Percentiles rank a stretch among this genome's conserved stretches.
Evolutionary conservation across 148 eudicot genomes (phyloP).

Genomic region (Silene conica): DNA sequence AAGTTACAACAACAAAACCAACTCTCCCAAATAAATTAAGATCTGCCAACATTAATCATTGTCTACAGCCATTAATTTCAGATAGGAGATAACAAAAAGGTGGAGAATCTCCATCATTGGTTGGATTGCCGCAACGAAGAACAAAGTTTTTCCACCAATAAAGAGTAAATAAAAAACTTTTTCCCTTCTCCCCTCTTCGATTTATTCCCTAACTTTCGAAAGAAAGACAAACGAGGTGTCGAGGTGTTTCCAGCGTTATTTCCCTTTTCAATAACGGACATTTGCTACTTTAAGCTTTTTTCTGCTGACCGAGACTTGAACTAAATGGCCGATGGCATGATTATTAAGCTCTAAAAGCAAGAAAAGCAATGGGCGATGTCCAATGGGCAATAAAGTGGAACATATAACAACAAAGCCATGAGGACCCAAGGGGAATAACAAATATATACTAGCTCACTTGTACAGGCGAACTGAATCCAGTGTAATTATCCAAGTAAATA

Average conservation of each 20-base stretch:
- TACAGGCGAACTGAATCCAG: neutral
- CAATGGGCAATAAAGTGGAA: neutral
- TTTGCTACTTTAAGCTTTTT: neutral
- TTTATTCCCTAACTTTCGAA: neutral
- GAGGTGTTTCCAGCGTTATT: neutral
- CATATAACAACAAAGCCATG: neutral
- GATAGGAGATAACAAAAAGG: too few species aligned
- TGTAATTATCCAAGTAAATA: neutral
- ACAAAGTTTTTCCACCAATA: neutral
- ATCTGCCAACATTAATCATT: too few species aligned
- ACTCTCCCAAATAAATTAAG: too few species aligned
- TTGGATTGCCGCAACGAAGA: neutral
- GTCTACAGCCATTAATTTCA: too few species aligned
- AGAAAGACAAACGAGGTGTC: neutral
- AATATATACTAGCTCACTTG: neutral
- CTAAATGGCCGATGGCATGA: neutral
- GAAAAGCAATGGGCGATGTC: neutral
- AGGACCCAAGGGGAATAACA: neutral
- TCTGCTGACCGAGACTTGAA: neutral
- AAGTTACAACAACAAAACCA: too few species aligned
- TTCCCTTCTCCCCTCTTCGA: neutral
- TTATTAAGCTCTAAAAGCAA: neutral
- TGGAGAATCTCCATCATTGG: too few species aligned
- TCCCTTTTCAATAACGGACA: neutral
- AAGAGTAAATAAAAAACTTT: neutral